Evolutionary conservation across 495 filamentous ascomycete genomes (phyloP).

Genomic region (Letharia columbiana): DNA sequence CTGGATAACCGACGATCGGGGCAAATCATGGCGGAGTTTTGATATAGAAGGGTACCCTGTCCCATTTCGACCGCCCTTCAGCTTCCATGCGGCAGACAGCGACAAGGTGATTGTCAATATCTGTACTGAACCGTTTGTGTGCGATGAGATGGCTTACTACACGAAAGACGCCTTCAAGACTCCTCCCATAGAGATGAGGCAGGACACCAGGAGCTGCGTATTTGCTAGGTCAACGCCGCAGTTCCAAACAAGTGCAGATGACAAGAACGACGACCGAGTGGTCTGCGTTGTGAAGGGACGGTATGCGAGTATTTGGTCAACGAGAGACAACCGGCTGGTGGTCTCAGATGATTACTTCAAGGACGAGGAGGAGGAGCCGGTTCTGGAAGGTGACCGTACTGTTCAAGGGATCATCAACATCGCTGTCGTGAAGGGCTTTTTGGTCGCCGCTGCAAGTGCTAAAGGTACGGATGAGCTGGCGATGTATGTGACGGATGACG

Average conservation of each 20-base stretch:
- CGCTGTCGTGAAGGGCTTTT: slow-evolving; percentile 70
- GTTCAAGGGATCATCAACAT: slow-evolving; percentile 68
- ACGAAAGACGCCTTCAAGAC: slow-evolving; percentile 76
- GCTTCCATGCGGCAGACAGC: slow-evolving; percentile 72
- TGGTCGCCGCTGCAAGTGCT: slow-evolving; percentile 74
- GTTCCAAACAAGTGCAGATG: slow-evolving; percentile 57
- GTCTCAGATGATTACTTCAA: slow-evolving; percentile 73
- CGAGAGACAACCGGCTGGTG: slow-evolving; percentile 61
- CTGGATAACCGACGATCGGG: slow-evolving; percentile 73
- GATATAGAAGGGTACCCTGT: slow-evolving; percentile 44
- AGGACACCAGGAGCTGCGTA: slow-evolving; percentile 60
- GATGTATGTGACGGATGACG: slow-evolving; percentile 73
- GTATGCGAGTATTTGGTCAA: slow-evolving; percentile 43
- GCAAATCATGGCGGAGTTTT: slow-evolving; percentile 71
- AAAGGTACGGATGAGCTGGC: slow-evolving; percentile 79
- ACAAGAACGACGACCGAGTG: slow-evolving; percentile 53
- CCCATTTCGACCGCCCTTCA: slow-evolving; percentile 41
- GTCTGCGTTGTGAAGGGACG: slow-evolving; percentile 71
- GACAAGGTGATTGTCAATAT: slow-evolving; percentile 77
- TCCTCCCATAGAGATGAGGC: slow-evolving; percentile 47
- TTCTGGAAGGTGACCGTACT: slow-evolving; percentile 60
- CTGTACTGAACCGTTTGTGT: slow-evolving; percentile 40
- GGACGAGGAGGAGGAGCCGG: slow-evolving; percentile 52
- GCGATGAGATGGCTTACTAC: slow-evolving; percentile 52
- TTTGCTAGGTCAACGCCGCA: slow-evolving; percentile 70